Evolutionary conservation across 441 rosid genomes (phyloP), one percentile per base, ranked within the genome.

Genomic region (Omphalea diandra): DNA sequence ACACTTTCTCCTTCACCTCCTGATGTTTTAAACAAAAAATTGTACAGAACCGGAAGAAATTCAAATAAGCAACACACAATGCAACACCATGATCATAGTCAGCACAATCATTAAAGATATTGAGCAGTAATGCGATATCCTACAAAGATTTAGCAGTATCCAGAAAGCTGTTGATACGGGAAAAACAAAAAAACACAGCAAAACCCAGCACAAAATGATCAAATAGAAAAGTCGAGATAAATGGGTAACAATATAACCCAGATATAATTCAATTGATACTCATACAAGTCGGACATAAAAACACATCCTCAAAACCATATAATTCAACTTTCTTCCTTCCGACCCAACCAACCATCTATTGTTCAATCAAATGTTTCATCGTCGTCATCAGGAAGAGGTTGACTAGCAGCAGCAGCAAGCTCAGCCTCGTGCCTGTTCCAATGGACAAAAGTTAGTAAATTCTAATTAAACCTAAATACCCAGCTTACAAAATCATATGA

Each of bases 361-460:
- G 33, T 54, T 74, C 75, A 89, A 67, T 83, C 93, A 38, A 88
- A 88, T n/a, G 88, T 32, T 3, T 90, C 97, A 52, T 91, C 95
- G 61, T 91, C 97, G 0, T 87, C 91, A 32, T 87, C 91, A 3
- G 91, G 88, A 50, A 87, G 87, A 17, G 91, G 88, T 68, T 89
- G 95, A 75, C 65, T 71, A 60, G 91, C 94, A 27, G 95, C 97
- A 0, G 79, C 81, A 49, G 74, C 79, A 7, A 91, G 93, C 73
- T 91, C 97, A 2, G 84, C 87, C 73, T 91, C 97, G 31, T 88
- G 90, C 76, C 95, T 90, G 81, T 36, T 32, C n/a, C n/a, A n/a
- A n/a, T n/a, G n/a, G n/a, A n/a, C n/a, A n/a, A n/a, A n/a, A n/a
- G n/a, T n/a, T n/a, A n/a, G 11, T 0, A 10, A 40, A 40, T 40